These are phyloP conservation scores for Mycena sanguinolenta DNA, from an alignment of 768 basidiomycete species.

Conservation along the genomic window DNA sequence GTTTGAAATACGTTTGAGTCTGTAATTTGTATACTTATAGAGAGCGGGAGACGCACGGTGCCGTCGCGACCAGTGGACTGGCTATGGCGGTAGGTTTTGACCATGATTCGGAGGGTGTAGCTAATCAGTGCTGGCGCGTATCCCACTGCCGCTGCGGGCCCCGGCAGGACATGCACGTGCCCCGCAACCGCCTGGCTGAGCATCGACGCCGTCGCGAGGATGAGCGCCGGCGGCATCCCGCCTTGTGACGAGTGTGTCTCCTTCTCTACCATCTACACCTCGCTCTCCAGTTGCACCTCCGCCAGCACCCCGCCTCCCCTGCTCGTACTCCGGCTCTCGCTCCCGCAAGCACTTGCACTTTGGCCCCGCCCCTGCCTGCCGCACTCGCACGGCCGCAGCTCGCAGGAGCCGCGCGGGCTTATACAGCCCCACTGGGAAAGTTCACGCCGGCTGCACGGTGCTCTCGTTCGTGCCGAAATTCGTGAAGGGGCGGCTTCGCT, in stretches of 20 bases:
- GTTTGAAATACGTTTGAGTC: not conserved
- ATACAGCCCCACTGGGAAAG: conserved; percentile 56
- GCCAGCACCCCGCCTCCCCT: too few species aligned
- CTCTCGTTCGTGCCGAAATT: conserved; percentile 55
- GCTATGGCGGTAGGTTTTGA: conserved; percentile 14
- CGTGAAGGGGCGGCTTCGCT: conserved; percentile 71
- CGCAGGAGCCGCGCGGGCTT: conserved; percentile 56
- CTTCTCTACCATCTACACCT: too few species aligned
- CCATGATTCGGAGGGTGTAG: conserved; percentile 22
- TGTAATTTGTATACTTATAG: too few species aligned
- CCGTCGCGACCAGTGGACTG: conserved; percentile 27
- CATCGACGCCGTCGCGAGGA: conserved; percentile 39
- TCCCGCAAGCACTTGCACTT: too few species aligned
- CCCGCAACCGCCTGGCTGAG: conserved; percentile 33
- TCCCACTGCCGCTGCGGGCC: too few species aligned
- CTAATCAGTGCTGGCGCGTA: conserved; percentile 14
- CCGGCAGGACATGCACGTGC: conserved; percentile 32
- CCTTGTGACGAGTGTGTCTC: conserved; percentile 52
- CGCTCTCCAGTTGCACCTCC: too few species aligned
- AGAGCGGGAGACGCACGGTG: not conserved
- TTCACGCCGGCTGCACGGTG: conserved; percentile 54
- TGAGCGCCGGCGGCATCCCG: conserved; percentile 61
- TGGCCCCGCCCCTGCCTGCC: too few species aligned
- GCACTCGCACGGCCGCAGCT: too few species aligned
- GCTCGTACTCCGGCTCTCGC: not conserved